A percentile compares a stretch with the other conserved stretches of the same genome.
These are phyloP conservation scores for Tinospora cordifolia DNA, from an alignment of 164 flowering plant species.

Conservation along the genomic window DNA sequence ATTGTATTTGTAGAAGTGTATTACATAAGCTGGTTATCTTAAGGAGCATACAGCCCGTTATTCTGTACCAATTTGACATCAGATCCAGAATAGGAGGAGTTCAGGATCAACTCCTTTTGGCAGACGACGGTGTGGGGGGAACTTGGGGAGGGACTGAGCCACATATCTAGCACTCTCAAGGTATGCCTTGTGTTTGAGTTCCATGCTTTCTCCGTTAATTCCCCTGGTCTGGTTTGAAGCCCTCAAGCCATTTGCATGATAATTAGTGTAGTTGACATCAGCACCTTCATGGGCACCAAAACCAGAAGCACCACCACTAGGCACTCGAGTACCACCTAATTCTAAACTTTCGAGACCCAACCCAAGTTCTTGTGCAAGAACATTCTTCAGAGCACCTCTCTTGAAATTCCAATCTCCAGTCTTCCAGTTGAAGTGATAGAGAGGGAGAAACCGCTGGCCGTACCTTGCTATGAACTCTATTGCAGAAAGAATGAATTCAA, in stretches of 20 bases:
- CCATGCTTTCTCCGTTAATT: not conserved
- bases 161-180: conserved; percentile 36
- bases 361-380: conserved; percentile 8
- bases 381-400: conserved; percentile 19
- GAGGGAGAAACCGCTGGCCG: conserved; percentile 69
- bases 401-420: conserved; percentile 57
- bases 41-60: not conserved
- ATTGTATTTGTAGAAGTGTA: not conserved
- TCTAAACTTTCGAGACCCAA: not conserved
- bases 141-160: conserved; percentile 44
- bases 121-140: conserved; percentile 34
- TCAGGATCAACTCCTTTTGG: conserved; percentile 34
- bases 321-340: conserved; percentile 3
- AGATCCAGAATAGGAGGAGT: conserved; percentile 39
- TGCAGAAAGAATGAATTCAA: conserved; percentile 62
- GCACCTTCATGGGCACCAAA: too few species aligned
- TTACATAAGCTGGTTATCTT: not conserved
- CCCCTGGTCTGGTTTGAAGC: not conserved
- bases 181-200: conserved; percentile 27
- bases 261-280: not conserved
- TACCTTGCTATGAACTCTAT: conserved; percentile 59
- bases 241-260: not conserved
- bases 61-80: not conserved
- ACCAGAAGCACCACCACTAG: not conserved
- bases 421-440: conserved; percentile 55